Conservation (phyloP, 2,329 filamentous ascomycete species). For the Aspergillus thermomutatus region DNA sequence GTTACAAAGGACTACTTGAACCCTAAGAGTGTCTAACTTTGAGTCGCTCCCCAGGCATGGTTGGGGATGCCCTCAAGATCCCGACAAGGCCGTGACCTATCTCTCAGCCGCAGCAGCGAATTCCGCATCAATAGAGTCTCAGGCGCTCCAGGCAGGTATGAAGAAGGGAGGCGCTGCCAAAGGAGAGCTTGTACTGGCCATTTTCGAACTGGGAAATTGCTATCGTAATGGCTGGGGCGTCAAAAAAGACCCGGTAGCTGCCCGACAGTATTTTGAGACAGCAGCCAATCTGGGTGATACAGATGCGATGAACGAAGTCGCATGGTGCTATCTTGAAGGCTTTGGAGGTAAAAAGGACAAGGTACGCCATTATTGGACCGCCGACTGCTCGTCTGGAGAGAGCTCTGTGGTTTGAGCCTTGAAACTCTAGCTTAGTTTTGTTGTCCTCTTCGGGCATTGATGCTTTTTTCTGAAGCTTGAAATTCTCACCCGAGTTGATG, state of each 20-base stretch:
- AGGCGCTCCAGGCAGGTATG: conserved; percentile 80
- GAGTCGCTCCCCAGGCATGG: conserved; percentile 62
- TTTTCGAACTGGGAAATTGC: conserved; percentile 75
- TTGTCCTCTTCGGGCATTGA: conserved; percentile 30
- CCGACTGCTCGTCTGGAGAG: not conserved
- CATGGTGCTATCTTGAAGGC: conserved; percentile 94
- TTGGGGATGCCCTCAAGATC: conserved; percentile 79
- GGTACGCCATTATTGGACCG: conserved; percentile 57
- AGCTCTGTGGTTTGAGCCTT: not conserved
- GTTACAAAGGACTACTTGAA: not conserved
- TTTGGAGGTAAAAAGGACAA: conserved; percentile 98
- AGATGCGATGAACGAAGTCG: conserved; percentile 96
- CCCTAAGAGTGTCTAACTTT: not conserved
- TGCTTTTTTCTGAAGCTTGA: conserved; percentile 14
- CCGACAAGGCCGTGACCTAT: conserved; percentile 72
- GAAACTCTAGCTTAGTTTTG: not conserved
- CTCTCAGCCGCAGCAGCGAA: conserved; percentile 87
- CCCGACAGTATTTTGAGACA: conserved; percentile 91
- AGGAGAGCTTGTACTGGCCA: conserved; percentile 91
- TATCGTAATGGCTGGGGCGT: conserved; percentile 96
- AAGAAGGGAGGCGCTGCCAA: conserved; percentile 94
- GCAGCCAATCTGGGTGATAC: conserved; percentile 94
- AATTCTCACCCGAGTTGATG: conserved; percentile 20
- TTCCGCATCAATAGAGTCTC: conserved; percentile 78
- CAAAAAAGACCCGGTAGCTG: conserved; percentile 77